phyloP scores from a whole-genome alignment of 2,329 filamentous ascomycete species.

The Zelopaecilomyces penicillatus region DNA sequence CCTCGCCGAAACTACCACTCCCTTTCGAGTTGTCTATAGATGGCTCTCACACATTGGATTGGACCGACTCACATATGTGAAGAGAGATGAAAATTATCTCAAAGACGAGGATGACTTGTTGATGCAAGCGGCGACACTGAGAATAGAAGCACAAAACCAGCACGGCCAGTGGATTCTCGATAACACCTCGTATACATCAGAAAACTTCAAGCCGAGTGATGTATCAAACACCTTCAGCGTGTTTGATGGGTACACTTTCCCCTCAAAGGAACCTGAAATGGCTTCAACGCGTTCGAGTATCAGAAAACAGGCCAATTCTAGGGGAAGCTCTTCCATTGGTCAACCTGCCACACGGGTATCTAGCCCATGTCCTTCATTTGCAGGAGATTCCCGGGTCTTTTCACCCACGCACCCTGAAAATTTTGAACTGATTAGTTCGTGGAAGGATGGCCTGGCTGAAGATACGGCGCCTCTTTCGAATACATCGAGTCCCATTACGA shows the following conservation, averaged over 20 bases:
- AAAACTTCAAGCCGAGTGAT: not conserved
- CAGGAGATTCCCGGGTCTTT: too few relatives aligned
- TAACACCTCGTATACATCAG: conserved; percentile 7
- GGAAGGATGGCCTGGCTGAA: too few relatives aligned
- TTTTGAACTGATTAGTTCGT: too few relatives aligned
- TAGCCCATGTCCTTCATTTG: too few relatives aligned
- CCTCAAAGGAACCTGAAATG: too few relatives aligned
- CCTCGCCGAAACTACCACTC: conserved; percentile 9
- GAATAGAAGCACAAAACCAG: conserved; percentile 10
- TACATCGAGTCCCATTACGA: too few relatives aligned
- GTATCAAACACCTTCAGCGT: conserved; percentile 4
- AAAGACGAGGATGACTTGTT: conserved; percentile 13
- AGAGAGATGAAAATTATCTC: not conserved
- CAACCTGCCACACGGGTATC: too few relatives aligned
- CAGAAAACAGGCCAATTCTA: too few relatives aligned
- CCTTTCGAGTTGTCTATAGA: conserved; percentile 13
- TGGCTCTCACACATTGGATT: conserved; percentile 21
- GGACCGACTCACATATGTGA: conserved; percentile 17
- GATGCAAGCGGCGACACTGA: conserved; percentile 12
- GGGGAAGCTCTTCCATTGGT: too few relatives aligned
- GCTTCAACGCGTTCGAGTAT: too few relatives aligned
- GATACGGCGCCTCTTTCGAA: too few relatives aligned
- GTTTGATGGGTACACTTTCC: conserved; percentile 13
- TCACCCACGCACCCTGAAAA: too few relatives aligned
- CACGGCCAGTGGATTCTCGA: conserved; percentile 6